These are phyloP conservation scores for Thyridium curvatum DNA, from an alignment of 2,329 filamentous ascomycete species.

Conservation along the genomic window DNA sequence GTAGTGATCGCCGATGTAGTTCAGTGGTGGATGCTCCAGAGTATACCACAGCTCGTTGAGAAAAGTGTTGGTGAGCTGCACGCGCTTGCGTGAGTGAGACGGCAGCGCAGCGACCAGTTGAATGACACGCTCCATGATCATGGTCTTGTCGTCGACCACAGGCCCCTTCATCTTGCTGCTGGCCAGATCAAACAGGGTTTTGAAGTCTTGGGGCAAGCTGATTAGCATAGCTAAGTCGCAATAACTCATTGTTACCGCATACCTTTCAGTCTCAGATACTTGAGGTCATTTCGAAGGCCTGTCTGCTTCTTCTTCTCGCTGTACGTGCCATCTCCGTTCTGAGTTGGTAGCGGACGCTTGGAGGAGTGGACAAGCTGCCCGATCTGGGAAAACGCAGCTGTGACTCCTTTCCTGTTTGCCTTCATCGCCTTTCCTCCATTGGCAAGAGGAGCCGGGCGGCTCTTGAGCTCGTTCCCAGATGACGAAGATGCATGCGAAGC, in stretches of 20 bases:
- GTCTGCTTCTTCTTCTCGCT: slow-evolving; percentile 39
- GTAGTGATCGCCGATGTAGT: slow-evolving; percentile 56
- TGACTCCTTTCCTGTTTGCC: slow-evolving; percentile 24
- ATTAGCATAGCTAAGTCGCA: not conserved
- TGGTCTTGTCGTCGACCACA: slow-evolving; percentile 67
- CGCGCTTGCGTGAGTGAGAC: slow-evolving; percentile 52
- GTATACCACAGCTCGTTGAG: slow-evolving; percentile 65
- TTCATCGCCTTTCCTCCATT: slow-evolving; percentile 14
- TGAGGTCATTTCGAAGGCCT: slow-evolving; percentile 50
- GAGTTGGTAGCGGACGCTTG: slow-evolving; percentile 54
- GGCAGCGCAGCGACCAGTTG: slow-evolving; percentile 62
- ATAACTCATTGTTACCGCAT: slow-evolving; percentile 14
- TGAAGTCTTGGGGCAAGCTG: slow-evolving; percentile 41
- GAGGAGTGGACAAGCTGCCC: slow-evolving; percentile 38
- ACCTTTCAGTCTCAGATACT: slow-evolving; percentile 43
- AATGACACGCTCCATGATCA: slow-evolving; percentile 70
- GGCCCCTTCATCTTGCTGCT: slow-evolving; percentile 57
- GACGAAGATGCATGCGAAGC: not conserved
- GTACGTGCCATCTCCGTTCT: slow-evolving; percentile 59
- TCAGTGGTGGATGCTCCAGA: slow-evolving; percentile 65
- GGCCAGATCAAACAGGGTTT: slow-evolving; percentile 56
- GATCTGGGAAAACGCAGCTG: slow-evolving; percentile 23
- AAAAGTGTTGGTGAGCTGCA: slow-evolving; percentile 60
- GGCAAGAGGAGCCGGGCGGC: slow-evolving; percentile 8
- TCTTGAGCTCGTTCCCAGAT: slow-evolving; percentile 5